phyloP scores from a whole-genome alignment of 164 flowering plant genomes.

The Vitis rotundifolia region DNA sequence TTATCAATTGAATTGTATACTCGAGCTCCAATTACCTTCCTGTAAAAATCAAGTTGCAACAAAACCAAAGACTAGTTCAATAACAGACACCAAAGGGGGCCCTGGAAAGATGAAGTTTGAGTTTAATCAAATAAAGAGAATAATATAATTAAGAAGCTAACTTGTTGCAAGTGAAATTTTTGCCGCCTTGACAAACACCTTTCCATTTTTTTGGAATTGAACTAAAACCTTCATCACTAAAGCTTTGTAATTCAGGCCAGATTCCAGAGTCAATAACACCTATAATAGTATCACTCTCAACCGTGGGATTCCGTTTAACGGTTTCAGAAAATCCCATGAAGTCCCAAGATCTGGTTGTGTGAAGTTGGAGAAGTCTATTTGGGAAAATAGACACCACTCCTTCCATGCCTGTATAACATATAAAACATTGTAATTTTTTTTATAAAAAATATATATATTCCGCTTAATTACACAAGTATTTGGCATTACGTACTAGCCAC shows the following conservation, averaged over 20 bases:
- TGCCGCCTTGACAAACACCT: conserved; percentile 28
- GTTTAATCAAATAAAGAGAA: too few relatives aligned
- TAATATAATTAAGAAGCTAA: neutral
- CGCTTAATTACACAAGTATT: neutral
- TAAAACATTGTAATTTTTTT: neutral
- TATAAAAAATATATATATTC: too few relatives aligned
- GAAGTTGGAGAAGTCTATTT: conserved; percentile 14
- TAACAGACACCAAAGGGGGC: neutral
- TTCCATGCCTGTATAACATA: conserved; percentile 23
- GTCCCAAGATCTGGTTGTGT: conserved; percentile 53
- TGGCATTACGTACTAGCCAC: conserved; percentile 15
- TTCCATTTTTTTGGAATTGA: conserved; percentile 39
- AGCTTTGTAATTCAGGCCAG: conserved; percentile 35
- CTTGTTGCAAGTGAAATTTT: conserved; percentile 39
- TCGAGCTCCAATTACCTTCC: conserved; percentile 25
- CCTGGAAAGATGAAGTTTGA: too few relatives aligned
- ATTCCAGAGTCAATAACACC: conserved; percentile 34
- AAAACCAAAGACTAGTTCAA: too few relatives aligned
- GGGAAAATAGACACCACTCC: conserved; percentile 42
- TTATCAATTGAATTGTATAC: neutral
- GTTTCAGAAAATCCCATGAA: conserved; percentile 30
- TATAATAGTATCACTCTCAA: conserved; percentile 34
- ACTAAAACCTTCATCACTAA: conserved; percentile 25
- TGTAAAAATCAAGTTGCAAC: neutral
- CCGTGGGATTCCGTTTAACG: neutral